These are phyloP conservation scores for Skeletonema tropicum DNA, from an alignment of 108 stramenopile species.

Conservation along the genomic window DNA sequence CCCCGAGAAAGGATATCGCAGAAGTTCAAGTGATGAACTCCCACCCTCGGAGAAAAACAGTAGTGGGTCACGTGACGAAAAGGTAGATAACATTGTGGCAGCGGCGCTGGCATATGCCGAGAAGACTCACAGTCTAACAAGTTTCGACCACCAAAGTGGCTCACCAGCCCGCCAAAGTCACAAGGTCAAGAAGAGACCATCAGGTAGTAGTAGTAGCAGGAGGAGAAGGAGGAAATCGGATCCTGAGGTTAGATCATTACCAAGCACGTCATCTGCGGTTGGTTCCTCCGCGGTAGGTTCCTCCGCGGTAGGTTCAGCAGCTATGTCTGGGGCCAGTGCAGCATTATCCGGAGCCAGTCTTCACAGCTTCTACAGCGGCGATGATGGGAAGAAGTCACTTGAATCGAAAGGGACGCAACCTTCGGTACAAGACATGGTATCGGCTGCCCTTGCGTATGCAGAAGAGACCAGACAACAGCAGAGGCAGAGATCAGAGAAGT, in stretches of 20 bases:
- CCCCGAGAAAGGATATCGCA: not conserved
- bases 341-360: not conserved
- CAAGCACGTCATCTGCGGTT: not conserved
- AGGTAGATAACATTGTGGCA: conserved; percentile 40
- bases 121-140: conserved; percentile 24
- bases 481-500: not conserved
- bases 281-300: too few relatives aligned
- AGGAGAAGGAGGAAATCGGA: not conserved
- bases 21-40: conserved; percentile 9
- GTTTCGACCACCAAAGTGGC: not conserved
- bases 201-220: not conserved
- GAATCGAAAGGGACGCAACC: not conserved
- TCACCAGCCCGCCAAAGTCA: not conserved
- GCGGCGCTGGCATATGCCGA: conserved; percentile 51
- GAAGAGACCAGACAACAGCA: not conserved
- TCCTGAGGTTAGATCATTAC: not conserved
- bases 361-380: conserved; percentile 3
- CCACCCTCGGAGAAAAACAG: conserved; percentile 18
- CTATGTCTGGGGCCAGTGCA: not conserved
- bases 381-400: not conserved
- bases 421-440: not conserved
- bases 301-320: too few relatives aligned
- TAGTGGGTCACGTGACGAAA: not conserved
- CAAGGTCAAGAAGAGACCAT: not conserved
- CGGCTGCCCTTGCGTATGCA: not conserved